Evolutionary conservation across 495 filamentous ascomycete genomes (phyloP), one percentile per base, ranked within the genome.

Genomic region (Talaromyces proteolyticus): DNA sequence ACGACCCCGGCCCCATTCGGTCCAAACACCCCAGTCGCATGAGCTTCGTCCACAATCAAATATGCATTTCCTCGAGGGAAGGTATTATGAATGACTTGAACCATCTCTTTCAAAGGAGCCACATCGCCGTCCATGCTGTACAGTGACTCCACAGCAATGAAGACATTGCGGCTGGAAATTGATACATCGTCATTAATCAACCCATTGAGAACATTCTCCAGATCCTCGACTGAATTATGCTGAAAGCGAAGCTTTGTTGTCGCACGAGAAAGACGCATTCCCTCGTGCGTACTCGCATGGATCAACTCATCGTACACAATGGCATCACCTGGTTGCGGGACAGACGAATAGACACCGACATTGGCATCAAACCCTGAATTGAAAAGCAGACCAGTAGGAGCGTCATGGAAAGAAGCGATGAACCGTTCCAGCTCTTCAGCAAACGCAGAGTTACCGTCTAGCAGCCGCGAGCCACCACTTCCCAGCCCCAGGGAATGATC

Each of bases 71-170:
- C 67, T 0, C 41, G 38, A 5, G 81, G 80, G 0, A 90, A 67
- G 4, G 80, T 53, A 1, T 63, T 60, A 44, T 89, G 75, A 0
- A 85, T 78, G 1, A 76, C 56, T 6, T 67, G 56, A 1, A 86
- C 69, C 29, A 91, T 75, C 19, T 81, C 69, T 14, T 60, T 55
- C 14, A 93, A 66, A 0, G 85, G 86, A 8, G 77, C 78, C 7
- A 88, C 57, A 63, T 91, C 87, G 0, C 88, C 88, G 59, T 92
- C 87, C 88, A 93, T 93, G 49, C 83, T 88, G 61, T 93, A 93
- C n/a, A 91, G 66, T 2, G 77, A 75, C 58, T 93, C 88, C 0
- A 91, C 69, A 1, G 82, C 81, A 18, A 92, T 71, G 55, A 92
- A 83, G 6, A 75, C 64, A 57, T 70, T 73, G 6, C 60, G 54